Evolutionary conservation across 495 filamentous ascomycete genomes (phyloP), one percentile per base, ranked within the genome.

Genomic region (Lepidopterella palustris): DNA sequence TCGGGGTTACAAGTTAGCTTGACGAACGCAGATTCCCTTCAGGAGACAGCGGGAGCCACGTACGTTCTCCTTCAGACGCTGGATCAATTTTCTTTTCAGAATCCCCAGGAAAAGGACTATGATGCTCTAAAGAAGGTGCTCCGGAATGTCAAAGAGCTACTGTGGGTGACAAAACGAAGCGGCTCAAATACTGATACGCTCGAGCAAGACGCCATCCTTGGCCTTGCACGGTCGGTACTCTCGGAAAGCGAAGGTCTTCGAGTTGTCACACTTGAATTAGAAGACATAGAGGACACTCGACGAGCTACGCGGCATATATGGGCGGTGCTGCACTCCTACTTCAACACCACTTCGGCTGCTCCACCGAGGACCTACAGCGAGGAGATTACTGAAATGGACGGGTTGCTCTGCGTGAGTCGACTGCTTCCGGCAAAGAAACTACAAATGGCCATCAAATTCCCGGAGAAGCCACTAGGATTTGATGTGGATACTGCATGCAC

Each of bases 401-500:
- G 50, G 24, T 27, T 25, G 28, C 28, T 27, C 50, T 27, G 10
- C 9, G 24, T 53, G 50, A 11, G 26, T 55, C 8, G 24, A 35
- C 52, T 23, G 32, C 32, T 20, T n/a, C 6, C 18, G 20, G 8
- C 18, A 23, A 47, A 47, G 20, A 47, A 47, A 13, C 15, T 49
- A 4, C 3, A 6, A 21, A 3, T 49, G 11, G 4, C 3, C 18
- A 21, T 49, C 15, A 11, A 15, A 5, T 49, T 21, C 18, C 18
- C 18, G 45, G 45, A 23, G 4, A 21, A 21, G 13, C 2, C 4
- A 3, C 28, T 65, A 5, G 13, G 24, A 1, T 65, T 60, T 27
- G 47, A n/a, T 32, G 52, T 48, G 15, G 64, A 67, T 32, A 27
- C 55, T 15, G 4, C 10, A 5, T 20, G 2, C 20, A 6, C 28